A percentile compares a stretch with the other conserved stretches of the same genome.
phyloP scores from a whole-genome alignment of 345 rosid genomes.

The Eucalyptus lansdowneana region DNA sequence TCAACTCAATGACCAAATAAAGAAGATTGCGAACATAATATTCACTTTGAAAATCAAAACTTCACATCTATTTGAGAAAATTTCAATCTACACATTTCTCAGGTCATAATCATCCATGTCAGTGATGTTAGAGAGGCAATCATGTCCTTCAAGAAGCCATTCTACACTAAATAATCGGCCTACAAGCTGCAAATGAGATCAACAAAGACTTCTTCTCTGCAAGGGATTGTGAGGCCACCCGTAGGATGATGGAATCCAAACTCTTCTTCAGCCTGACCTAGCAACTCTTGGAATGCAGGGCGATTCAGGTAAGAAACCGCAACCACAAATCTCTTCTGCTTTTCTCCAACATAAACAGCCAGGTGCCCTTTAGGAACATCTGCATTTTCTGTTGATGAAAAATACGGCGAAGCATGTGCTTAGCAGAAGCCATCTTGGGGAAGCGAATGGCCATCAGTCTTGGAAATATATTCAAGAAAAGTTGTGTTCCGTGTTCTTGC shows the following conservation, averaged over 20 bases:
- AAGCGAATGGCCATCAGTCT: neutral
- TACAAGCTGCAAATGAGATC: neutral
- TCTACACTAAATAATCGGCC: neutral
- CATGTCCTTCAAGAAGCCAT: neutral
- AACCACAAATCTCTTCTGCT: conserved; percentile 14
- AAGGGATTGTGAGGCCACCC: conserved; percentile 30
- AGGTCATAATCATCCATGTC: neutral
- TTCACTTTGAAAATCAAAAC: neutral
- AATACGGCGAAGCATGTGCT: neutral
- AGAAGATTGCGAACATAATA: neutral
- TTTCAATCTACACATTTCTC: neutral
- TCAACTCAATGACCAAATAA: neutral
- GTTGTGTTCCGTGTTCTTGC: neutral
- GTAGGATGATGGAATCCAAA: conserved; percentile 25
- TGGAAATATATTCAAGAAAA: neutral
- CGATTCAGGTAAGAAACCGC: conserved; percentile 15
- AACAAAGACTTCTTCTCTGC: conserved; percentile 14
- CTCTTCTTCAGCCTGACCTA: conserved; percentile 18
- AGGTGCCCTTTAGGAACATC: conserved; percentile 13
- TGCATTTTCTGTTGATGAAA: neutral
- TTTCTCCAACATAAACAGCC: conserved; percentile 27
- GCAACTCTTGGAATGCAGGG: conserved; percentile 15
- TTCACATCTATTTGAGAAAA: neutral
- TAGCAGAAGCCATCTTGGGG: neutral
- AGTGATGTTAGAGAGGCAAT: neutral